A percentile compares a stretch with the other conserved stretches of the same genome.
Evolutionary conservation across 768 basidiomycete genomes (phyloP).

Genomic region (Naganishia onofrii): DNA sequence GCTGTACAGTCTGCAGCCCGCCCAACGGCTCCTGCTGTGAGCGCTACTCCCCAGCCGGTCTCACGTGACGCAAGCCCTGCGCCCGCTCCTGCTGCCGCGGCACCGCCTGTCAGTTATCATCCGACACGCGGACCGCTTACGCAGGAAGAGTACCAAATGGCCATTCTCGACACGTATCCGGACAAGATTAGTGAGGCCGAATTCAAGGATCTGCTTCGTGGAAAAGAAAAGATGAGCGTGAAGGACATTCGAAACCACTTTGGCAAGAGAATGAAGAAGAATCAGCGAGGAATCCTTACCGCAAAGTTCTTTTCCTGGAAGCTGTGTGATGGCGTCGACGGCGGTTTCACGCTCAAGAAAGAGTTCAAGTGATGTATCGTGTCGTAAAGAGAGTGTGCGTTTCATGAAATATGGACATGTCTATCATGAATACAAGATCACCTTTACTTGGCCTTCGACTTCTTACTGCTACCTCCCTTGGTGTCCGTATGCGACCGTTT

Average conservation of each 20-base stretch:
- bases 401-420: neutral
- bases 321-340: slow-evolving; percentile 5
- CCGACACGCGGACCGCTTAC: slow-evolving; percentile 9
- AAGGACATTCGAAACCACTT: slow-evolving; percentile 24
- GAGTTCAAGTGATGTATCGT: neutral
- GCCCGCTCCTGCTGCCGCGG: neutral
- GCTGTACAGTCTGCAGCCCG: neutral
- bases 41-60: neutral
- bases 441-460: slow-evolving; percentile 14
- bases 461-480: slow-evolving; percentile 25
- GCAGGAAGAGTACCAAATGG: slow-evolving; percentile 6
- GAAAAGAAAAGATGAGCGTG: slow-evolving; percentile 6
- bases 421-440: neutral
- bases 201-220: slow-evolving; percentile 1
- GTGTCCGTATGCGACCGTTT: slow-evolving; percentile 3
- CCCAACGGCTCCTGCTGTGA: neutral
- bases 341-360: slow-evolving; percentile 17
- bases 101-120: neutral
- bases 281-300: neutral
- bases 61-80: neutral
- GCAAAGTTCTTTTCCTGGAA: slow-evolving; percentile 10
- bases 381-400: no score
- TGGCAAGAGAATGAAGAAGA: slow-evolving; percentile 24
- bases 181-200: slow-evolving; percentile 19
- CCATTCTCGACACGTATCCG: neutral